Evolutionary conservation across 805 yeast species (phyloP).

Genomic region (Debaryomyces maramus): DNA sequence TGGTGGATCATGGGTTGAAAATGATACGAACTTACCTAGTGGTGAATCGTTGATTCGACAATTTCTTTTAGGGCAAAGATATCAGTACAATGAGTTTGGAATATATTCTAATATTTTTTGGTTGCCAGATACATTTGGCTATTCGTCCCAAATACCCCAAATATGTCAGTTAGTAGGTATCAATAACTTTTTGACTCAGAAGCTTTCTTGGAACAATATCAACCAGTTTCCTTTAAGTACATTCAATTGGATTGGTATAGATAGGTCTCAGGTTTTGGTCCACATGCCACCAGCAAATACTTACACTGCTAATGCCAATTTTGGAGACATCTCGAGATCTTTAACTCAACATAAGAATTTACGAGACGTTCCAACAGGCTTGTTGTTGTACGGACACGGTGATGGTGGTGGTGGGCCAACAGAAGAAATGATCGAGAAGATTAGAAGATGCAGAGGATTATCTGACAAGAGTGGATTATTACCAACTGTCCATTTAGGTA

Average conservation of each 20-base stretch:
- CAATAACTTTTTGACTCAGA: slow-evolving; percentile 85
- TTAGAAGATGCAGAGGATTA: slow-evolving; percentile 87
- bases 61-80: slow-evolving; percentile 86
- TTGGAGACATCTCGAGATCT: slow-evolving; percentile 87
- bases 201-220: slow-evolving; percentile 94
- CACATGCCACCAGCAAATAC: slow-evolving; percentile 99
- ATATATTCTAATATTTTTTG: slow-evolving; percentile 74
- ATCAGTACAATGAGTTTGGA: slow-evolving; percentile 79
- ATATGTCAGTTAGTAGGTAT: slow-evolving; percentile 85
- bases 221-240: slow-evolving; percentile 87
- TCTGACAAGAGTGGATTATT: slow-evolving; percentile 76
- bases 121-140: slow-evolving; percentile 98
- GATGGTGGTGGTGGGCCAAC: slow-evolving; percentile 99
- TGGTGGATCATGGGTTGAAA: slow-evolving; percentile 98
- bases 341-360: slow-evolving; percentile 79
- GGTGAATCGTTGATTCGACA: slow-evolving; percentile 92
- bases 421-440: slow-evolving; percentile 87
- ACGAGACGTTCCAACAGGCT: slow-evolving; percentile 75
- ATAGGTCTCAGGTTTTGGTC: slow-evolving; percentile 87
- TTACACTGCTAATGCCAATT: slow-evolving; percentile 89
- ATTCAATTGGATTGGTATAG: slow-evolving; percentile 93
- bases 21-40: slow-evolving; percentile 92
- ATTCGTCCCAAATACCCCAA: slow-evolving; percentile 93
- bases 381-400: slow-evolving; percentile 87
- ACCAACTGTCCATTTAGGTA: slow-evolving; percentile 80